Evolutionary conservation across 208 protist species (phyloP).

Genomic region (Herpetomonas samuelpessoai): DNA sequence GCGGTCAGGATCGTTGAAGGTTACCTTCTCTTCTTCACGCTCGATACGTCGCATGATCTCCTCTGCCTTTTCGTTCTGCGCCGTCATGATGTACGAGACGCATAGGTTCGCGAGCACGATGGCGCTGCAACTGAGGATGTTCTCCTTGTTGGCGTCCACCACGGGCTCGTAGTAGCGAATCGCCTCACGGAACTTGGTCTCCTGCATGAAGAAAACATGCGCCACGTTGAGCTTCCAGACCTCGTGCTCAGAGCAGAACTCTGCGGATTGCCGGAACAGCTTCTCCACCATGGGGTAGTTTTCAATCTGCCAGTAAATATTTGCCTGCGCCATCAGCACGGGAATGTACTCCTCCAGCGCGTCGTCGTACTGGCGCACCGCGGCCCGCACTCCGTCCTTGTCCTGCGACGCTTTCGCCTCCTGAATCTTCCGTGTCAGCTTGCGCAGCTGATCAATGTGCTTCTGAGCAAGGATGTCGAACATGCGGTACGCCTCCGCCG

Average conservation of each 20-base stretch:
- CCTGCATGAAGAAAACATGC: conserved; percentile 98
- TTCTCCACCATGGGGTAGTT: conserved; percentile 96
- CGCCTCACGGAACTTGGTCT: conserved; percentile 95
- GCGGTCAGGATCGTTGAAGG: conserved; percentile 82
- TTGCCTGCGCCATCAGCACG: conserved; percentile 96
- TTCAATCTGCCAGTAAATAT: conserved; percentile 98
- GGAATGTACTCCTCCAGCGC: conserved; percentile 96
- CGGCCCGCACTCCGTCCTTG: conserved; percentile 72
- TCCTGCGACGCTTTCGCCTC: conserved; percentile 91
- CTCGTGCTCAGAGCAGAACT: conserved; percentile 96
- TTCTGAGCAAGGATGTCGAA: conserved; percentile 95
- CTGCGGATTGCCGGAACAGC: conserved; percentile 93
- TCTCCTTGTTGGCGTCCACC: conserved; percentile 91
- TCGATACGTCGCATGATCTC: conserved; percentile 97
- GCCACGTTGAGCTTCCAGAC: conserved; percentile 98
- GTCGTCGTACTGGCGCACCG: conserved; percentile 91
- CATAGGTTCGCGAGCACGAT: conserved; percentile 98
- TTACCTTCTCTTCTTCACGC: conserved; percentile 93
- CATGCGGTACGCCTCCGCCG: conserved; percentile 95
- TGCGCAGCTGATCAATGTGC: conserved; percentile 94
- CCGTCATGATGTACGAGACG: conserved; percentile 97
- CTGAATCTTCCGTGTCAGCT: conserved; percentile 94
- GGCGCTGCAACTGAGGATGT: conserved; percentile 93
- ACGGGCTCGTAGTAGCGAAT: conserved; percentile 97
- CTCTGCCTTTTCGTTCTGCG: conserved; percentile 95